Conservation (phyloP, 2,329 filamentous ascomycete genomes). For the Exserohilum turcica region DNA sequence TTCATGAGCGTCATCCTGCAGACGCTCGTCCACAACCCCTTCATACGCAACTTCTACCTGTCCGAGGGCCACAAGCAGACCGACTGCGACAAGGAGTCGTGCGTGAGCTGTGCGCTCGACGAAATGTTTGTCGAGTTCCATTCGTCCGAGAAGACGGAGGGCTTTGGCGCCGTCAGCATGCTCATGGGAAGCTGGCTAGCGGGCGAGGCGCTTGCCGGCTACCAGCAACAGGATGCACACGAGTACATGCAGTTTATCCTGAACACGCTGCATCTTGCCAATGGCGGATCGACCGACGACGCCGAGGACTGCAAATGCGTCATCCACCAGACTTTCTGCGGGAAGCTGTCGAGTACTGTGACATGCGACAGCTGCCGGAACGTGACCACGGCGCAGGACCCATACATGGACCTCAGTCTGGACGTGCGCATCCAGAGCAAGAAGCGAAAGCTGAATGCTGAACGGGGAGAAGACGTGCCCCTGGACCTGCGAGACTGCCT, state of each 20-base stretch:
- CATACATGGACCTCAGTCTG: conserved; percentile 87
- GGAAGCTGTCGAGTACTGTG: conserved; percentile 86
- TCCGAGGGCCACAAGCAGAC: conserved; percentile 82
- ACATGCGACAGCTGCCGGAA: conserved; percentile 88
- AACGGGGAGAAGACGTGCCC: conserved; percentile 34
- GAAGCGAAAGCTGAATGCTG: conserved; percentile 61
- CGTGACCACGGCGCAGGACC: conserved; percentile 80
- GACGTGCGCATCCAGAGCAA: conserved; percentile 79
- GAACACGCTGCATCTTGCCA: conserved; percentile 83
- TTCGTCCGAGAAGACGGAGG: conserved; percentile 78
- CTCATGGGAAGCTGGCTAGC: conserved; percentile 89
- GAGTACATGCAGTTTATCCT: conserved; percentile 97
- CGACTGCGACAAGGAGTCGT: conserved; percentile 67
- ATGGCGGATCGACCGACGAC: conserved; percentile 60
- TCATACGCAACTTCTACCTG: conserved; percentile 90
- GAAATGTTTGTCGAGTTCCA: conserved; percentile 69
- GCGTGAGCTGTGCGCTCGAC: conserved; percentile 65
- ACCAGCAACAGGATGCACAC: conserved; percentile 94
- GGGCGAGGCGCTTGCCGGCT: conserved; percentile 72
- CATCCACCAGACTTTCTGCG: conserved; percentile 92
- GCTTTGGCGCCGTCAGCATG: conserved; percentile 88
- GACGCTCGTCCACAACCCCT: conserved; percentile 89
- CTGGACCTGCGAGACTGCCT: conserved; percentile 66
- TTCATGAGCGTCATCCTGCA: conserved; percentile 98
- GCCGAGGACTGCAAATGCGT: conserved; percentile 75